Evolutionary conservation across 2,329 filamentous ascomycete species (phyloP), one percentile per base, ranked within the genome.

Genomic region (Fusarium euwallaceae): DNA sequence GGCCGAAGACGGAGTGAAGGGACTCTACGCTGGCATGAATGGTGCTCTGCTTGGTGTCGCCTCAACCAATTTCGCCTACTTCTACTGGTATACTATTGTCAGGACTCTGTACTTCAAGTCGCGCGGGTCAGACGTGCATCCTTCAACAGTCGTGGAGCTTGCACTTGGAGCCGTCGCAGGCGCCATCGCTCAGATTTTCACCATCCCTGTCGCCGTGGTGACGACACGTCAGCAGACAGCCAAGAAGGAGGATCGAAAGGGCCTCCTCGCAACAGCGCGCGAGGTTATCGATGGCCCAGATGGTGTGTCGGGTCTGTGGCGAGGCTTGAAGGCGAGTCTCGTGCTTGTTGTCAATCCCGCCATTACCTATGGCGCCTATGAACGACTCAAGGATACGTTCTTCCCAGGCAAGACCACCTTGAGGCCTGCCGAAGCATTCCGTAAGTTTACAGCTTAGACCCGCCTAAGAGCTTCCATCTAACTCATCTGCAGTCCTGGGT

Each of bases 11-110:
- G 97, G 97, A 36, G 66, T 97, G 10, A 80, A 87, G 56, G 97
- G 97, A 8, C 90, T 99, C 9, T 99, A 99, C 80, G 91, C 94
- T 62, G 97, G 97, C 70, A 95, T 99, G 82, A 89, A 91, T 70
- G 95, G 96, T 61, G 92, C 95, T 6, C 87, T 99, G 20, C 86
- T 98, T 61, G 97, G 97, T 64, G 97, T 99, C 39, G 96, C 95
- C 2, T 98, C 95, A 29, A 98, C 96, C 62, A 99, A 99, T 84
- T 99, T 99, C 82, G 97, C 97, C 79, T 99, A 99, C 86, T 99
- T 99, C 83, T 99, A 99, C 86, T 98, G 96, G 95, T 98, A 98
- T 83, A 96, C 95, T 6, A 86, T 97, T 32, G 94, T 98, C 36
- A 92, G 97, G 73, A 91, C 91, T 17, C 84, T 98, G 22, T 98